Evolutionary conservation across 495 filamentous ascomycete species (phyloP), one percentile per base, ranked within the genome.

Genomic region (Aspergillus biplanus): DNA sequence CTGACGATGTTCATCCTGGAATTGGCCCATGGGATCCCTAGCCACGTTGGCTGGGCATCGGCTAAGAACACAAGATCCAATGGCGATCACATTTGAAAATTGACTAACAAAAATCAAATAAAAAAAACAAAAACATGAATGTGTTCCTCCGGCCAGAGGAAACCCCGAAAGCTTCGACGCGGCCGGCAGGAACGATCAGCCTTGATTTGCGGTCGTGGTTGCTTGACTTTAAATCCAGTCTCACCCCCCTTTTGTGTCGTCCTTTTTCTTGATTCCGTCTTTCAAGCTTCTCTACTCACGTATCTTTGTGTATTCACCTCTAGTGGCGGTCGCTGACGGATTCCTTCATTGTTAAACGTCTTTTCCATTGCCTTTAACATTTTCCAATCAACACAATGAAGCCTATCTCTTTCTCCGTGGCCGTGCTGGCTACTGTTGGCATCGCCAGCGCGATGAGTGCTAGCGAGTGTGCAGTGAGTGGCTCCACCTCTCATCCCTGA

Each of bases 381-480:
- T 32, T 5, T 44, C 21, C 52, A 34, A 34, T 56, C 31, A 52
- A n/a, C 71, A 78, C 62, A 59, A 81, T 81, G 79, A 81, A 79
- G 79, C 67, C 72, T 50, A 68, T 77, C 67, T 65, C 73, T 5
- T 61, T 80, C 50, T 70, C 70, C 52, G 53, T 79, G 63, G 73
- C 69, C 63, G 53, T 81, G 61, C 58, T 78, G 66, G 76, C 75
- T 52, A 69, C 73, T 9, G 56, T 71, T 54, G 69, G 69, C 65
- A 56, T 72, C 50, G 71, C 65, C 50, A 55, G 65, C 18, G 76
- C 76, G 21, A 35, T 72, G n/a, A 73, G 71, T 48, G 63, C 65
- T 46, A 68, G 70, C 39, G 66, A 78, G 8, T 81, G 79, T 67
- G 79, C 76, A 47, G 78, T 81, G 73, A 27, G 72, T 66, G n/a